Evolutionary conservation across 2,329 filamentous ascomycete species (phyloP).

Genomic region (Talaromyces funiculosus): DNA sequence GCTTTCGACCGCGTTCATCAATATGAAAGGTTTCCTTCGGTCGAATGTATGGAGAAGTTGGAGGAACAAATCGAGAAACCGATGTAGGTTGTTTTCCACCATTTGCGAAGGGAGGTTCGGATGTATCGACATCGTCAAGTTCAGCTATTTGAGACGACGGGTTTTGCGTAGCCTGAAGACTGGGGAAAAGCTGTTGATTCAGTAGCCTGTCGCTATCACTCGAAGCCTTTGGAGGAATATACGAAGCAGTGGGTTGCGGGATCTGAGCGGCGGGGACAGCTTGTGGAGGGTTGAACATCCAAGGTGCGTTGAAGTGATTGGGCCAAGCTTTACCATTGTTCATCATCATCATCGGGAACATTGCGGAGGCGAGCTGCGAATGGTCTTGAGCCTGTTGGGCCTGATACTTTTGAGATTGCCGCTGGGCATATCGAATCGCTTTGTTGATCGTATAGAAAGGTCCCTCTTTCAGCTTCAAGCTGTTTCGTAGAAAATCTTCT

Average conservation of each 20-base stretch:
- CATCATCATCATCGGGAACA: slow-evolving; percentile 8
- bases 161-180: not conserved
- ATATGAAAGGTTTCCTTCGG: slow-evolving; percentile 21
- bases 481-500: slow-evolving; percentile 7
- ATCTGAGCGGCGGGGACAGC: not conserved
- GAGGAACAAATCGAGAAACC: not conserved
- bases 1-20: slow-evolving; percentile 26
- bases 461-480: slow-evolving; percentile 9
- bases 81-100: slow-evolving; percentile 27
- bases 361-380: slow-evolving; percentile 4
- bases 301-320: not conserved
- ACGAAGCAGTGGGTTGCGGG: not conserved
- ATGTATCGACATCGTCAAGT: not conserved
- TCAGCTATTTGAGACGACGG: slow-evolving; percentile 3
- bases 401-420: slow-evolving; percentile 9
- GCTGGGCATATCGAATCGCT: slow-evolving; percentile 11
- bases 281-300: not conserved
- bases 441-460: slow-evolving; percentile 12
- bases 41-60: slow-evolving; percentile 12
- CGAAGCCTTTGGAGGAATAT: not conserved
- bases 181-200: not conserved
- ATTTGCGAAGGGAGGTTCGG: slow-evolving; percentile 33
- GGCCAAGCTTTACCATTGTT: not conserved
- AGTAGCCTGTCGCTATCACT: not conserved
- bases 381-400: slow-evolving; percentile 4